Conservation (phyloP, 192 early-diverging fungal genomes). For the Diversispora epigaea region DNA sequence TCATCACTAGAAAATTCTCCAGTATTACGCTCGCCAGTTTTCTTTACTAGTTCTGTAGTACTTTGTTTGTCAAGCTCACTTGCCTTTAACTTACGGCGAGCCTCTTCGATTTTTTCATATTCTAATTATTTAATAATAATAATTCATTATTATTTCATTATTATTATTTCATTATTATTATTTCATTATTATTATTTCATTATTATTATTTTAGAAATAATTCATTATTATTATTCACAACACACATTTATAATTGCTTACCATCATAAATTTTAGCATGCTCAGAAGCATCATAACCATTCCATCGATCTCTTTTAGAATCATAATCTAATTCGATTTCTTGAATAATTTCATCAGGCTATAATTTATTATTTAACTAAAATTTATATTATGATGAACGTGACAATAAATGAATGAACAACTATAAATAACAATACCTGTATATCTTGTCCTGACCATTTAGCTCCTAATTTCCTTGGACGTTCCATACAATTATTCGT, state of each 20-base stretch:
- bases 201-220: not conserved
- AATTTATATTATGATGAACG: no score
- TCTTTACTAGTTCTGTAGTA: conserved; percentile 52
- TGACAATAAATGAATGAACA: no score
- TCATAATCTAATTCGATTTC: conserved; percentile 82
- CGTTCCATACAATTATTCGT: conserved; percentile 93
- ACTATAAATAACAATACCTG: conserved; percentile 37
- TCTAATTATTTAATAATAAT: conserved; percentile 49
- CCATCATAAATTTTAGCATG: conserved; percentile 71
- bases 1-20: conserved; percentile 68
- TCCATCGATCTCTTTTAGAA: conserved; percentile 97
- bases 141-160: not conserved
- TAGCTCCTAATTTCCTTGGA: conserved; percentile 85
- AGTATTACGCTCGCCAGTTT: conserved; percentile 47
- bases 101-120: conserved; percentile 90
- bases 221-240: no score
- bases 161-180: not conserved
- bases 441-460: conserved; percentile 81
- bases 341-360: conserved; percentile 82
- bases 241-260: not conserved
- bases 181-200: not conserved
- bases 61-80: conserved; percentile 69
- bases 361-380: not conserved
- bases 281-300: conserved; percentile 91
- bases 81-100: conserved; percentile 76